phyloP scores from a whole-genome alignment of 345 rosid species.

The Sisymbrium irio region DNA sequence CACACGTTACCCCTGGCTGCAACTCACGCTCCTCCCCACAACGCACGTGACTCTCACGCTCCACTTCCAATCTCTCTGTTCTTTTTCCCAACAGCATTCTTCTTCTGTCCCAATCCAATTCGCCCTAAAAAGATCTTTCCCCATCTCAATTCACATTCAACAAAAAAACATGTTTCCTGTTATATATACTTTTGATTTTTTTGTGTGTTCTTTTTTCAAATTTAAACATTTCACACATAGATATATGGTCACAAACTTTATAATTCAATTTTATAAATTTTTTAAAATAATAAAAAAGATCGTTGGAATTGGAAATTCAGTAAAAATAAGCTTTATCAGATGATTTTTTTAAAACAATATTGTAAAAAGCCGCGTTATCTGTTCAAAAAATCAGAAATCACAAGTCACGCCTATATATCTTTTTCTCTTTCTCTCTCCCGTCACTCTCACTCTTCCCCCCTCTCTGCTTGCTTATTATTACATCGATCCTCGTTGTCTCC shows the following conservation, averaged over 20 bases:
- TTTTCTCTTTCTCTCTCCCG: conserved; percentile 16
- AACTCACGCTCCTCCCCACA: conserved; percentile 27
- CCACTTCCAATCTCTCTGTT: background rate
- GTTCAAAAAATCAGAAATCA: conserved; percentile 34
- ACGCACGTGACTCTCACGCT: conserved; percentile 33
- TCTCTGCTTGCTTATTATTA: conserved; percentile 19
- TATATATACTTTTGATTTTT: background rate
- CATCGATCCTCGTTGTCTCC: conserved; percentile 25
- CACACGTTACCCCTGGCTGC: conserved; percentile 30
- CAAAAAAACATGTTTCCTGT: background rate
- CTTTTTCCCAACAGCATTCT: background rate
- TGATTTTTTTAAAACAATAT: background rate
- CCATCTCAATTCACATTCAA: background rate
- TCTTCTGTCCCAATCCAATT: background rate
- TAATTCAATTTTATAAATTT: background rate
- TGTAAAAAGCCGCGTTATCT: conserved; percentile 39
- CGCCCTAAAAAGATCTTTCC: background rate
- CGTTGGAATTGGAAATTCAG: conserved; percentile 15
- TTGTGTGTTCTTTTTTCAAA: background rate
- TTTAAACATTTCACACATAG: background rate
- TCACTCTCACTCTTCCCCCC: conserved; percentile 24
- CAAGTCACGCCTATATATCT: conserved; percentile 34
- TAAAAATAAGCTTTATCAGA: conserved; percentile 28
- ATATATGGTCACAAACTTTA: background rate
- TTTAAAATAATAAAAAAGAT: background rate